Conservation (phyloP, 164 flowering plant genomes). For the Tetrastigma voinierianum region DNA sequence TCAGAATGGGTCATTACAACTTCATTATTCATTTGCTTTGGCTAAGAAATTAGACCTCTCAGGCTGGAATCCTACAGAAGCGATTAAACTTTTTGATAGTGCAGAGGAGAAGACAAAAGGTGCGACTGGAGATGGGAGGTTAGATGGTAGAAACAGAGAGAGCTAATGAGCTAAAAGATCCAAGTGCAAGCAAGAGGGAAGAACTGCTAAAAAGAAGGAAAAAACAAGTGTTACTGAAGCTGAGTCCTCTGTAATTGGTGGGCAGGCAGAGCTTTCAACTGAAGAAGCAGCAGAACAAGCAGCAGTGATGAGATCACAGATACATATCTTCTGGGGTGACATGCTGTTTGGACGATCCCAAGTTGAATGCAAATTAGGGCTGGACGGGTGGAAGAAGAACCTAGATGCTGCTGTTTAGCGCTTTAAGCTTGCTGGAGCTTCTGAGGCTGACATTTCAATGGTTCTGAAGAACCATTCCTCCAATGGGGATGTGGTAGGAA, state of each 20-base stretch:
- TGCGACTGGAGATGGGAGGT: conserved; percentile 97
- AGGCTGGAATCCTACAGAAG: conserved; percentile 72
- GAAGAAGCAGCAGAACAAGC: conserved; percentile 95
- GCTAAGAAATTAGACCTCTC: conserved; percentile 81
- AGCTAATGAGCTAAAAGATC: conserved; percentile 80
- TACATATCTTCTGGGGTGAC: conserved; percentile 97
- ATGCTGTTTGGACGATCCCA: conserved; percentile 98
- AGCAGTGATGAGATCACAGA: conserved; percentile 91
- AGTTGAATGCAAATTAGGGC: conserved; percentile 75
- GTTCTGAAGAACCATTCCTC: conserved; percentile 87
- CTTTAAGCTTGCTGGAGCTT: conserved; percentile 95
- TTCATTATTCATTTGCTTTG: conserved; percentile 86
- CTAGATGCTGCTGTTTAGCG: conserved; percentile 86
- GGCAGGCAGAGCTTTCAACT: conserved; percentile 53
- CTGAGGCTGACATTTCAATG: conserved; percentile 78
- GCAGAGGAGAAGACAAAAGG: conserved; percentile 91
- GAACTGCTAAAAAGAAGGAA: conserved; percentile 70
- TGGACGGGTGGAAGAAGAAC: conserved; percentile 69
- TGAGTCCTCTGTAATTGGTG: conserved; percentile 36
- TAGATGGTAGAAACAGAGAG: conserved; percentile 88
- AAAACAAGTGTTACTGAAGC: conserved; percentile 47
- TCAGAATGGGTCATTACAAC: too few relatives aligned
- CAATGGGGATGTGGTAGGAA: conserved; percentile 44
- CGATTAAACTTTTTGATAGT: conserved; percentile 75
- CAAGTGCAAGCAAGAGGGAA: conserved; percentile 65